Percentiles rank a stretch among this genome's conserved stretches.
phyloP scores from a whole-genome alignment of 1,284 basidiomycete genomes.

The Cystobasidium sp. region DNA sequence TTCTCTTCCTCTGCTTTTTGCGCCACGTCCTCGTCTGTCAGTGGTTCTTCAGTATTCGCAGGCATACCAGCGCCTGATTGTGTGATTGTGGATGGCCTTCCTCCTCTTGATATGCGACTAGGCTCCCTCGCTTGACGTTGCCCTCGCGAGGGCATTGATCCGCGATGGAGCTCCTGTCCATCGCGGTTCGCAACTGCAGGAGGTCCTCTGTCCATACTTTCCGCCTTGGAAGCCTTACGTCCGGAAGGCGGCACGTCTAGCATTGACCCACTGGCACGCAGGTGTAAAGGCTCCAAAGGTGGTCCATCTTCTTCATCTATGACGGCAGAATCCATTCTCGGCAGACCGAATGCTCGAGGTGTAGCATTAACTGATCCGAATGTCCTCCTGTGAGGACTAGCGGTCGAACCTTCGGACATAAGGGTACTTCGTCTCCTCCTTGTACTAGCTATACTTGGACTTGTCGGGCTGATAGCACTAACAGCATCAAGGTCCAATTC shows the following conservation, averaged over 20 bases:
- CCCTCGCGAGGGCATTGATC: no score
- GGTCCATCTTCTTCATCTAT: constrained; percentile 37
- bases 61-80: no score
- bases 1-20: neutral
- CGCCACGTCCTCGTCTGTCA: neutral
- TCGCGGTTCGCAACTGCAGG: neutral
- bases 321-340: constrained; percentile 25
- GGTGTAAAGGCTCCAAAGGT: constrained; percentile 7
- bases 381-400: neutral
- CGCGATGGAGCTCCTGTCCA: no score
- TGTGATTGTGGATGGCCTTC: no score
- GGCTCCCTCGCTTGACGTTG: no score
- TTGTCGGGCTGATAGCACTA: neutral
- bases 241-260: neutral
- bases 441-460: neutral
- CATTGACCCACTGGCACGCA: neutral
- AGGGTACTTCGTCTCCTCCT: neutral
- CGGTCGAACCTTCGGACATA: neutral
- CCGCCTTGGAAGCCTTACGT: neutral
- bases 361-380: neutral
- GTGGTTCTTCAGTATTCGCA: neutral
- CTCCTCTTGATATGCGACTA: no score
- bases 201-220: neutral
- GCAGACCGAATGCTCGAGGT: neutral
- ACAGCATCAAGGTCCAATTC: constrained; percentile 14